Evolutionary conservation across 345 rosid species (phyloP), one percentile per base, ranked within the genome.

Genomic region (Corchorus olitorius): DNA sequence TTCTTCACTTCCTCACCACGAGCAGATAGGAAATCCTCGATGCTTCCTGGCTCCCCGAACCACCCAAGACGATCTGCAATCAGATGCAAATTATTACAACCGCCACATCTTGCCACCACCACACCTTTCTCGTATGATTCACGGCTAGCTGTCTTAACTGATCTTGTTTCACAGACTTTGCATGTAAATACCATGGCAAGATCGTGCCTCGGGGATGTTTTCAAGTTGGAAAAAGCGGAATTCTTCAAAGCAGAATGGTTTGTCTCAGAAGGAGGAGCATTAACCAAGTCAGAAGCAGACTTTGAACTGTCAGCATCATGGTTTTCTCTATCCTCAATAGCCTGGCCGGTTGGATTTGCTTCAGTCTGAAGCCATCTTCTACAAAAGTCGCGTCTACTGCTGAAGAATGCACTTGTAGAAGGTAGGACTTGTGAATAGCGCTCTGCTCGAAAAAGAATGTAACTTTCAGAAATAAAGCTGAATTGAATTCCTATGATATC

Each of bases 121-220:
- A 95, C 91, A 0, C 99, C 98, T 70, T 91, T 93, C 76, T 93
- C 96, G 13, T 93, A 93, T 0, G 98, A 89, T 73, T 91, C 91
- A 4, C 89, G 87, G 69, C 96, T 88, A 27, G 81, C 81, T 70
- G 86, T 91, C 91, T 93, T 95, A 52, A 90, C 78, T 0, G 94
- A 93, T 72, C 99, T 89, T 4, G 98, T 95, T 72, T 93, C 96
- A 8, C 99, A 92, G 75, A 95, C 97, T 77, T 83, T 93, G 86
- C 97, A 90, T 16, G 99, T 93, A 73, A 87, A 95, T 58, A 95
- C 84, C 91, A 95, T 89, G 76, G 92, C 91, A 65, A 92, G 88
- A 81, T 95, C 94, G 76, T 95, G 98, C 89, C 98, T 86, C 1
- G 90, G 71, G 54, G 94, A 90, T 14, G 82, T 70, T 81, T 91